Percentiles rank a stretch among this genome's conserved stretches.
These are phyloP conservation scores for Salicornia ramosissima DNA, from an alignment of 148 eudicot genomes.

Conservation along the genomic window DNA sequence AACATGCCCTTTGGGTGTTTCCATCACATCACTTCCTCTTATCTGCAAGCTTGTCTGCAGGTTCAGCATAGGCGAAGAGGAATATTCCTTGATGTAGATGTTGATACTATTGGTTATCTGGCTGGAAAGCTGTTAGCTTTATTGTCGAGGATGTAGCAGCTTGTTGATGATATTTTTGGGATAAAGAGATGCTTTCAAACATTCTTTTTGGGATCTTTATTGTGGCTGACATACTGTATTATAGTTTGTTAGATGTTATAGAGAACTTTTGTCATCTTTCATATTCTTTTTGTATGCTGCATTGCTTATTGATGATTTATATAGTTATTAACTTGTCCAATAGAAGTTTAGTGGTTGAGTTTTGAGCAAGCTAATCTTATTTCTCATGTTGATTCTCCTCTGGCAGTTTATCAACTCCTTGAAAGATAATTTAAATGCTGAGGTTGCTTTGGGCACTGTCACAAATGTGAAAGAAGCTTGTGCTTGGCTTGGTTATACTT, in stretches of 20 bases:
- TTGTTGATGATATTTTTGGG: background rate
- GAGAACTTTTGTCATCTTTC: background rate
- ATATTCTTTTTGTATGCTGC: background rate
- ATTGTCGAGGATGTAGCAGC: background rate
- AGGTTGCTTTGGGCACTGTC: conserved; percentile 97
- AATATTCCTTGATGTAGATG: background rate
- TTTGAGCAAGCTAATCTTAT: background rate
- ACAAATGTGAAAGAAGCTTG: conserved; percentile 99
- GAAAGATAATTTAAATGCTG: conserved; percentile 98
- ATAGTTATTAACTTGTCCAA: background rate
- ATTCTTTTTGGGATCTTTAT: background rate
- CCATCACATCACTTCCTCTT: background rate
- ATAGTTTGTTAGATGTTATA: background rate
- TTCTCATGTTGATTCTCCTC: conserved; percentile 4
- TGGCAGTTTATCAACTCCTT: conserved; percentile 89
- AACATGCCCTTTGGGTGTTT: background rate
- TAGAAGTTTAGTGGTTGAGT: background rate
- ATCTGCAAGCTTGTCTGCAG: background rate
- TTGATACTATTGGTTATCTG: background rate
- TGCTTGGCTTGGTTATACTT: conserved; percentile 99
- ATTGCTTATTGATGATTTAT: background rate
- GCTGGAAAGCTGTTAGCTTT: background rate
- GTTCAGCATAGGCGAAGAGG: background rate
- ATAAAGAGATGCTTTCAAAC: background rate
- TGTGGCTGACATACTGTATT: background rate